phyloP scores from a whole-genome alignment of 176 grass and related monocot genomes.

The Ampelocalamus luodianensis region DNA sequence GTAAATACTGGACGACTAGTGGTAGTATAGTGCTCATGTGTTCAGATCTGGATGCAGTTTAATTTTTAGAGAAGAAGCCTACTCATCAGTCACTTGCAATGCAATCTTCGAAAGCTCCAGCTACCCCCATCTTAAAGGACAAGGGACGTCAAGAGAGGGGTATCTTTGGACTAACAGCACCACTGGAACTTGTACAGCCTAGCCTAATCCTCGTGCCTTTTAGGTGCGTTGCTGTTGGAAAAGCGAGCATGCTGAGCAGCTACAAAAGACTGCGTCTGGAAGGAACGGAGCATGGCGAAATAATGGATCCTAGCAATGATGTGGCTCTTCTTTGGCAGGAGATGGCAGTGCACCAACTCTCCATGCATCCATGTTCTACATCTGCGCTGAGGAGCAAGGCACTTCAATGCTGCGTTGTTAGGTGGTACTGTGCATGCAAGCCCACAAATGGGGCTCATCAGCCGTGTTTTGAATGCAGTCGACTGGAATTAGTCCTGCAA shows the following conservation, averaged over 20 bases:
- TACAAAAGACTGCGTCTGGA: conserved; percentile 2
- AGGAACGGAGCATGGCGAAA: conserved; percentile 23
- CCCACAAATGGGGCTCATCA: background rate
- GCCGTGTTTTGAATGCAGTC: background rate
- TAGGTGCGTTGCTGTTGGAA: conserved; percentile 34
- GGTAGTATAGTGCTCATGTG: background rate
- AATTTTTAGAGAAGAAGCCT: background rate
- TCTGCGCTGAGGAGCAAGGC: background rate
- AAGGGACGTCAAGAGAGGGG: background rate
- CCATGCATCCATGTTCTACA: background rate
- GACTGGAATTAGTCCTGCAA: background rate
- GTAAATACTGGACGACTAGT: background rate
- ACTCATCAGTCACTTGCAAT: conserved; percentile 17
- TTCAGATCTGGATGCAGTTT: background rate
- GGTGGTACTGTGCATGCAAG: background rate
- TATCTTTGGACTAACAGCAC: background rate
- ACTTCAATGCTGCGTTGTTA: conserved; percentile 11
- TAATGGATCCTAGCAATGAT: conserved; percentile 33
- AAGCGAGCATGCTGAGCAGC: conserved; percentile 25
- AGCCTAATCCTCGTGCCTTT: conserved; percentile 37
- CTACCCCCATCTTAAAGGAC: background rate
- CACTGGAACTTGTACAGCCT: conserved; percentile 10
- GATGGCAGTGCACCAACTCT: conserved; percentile 2
- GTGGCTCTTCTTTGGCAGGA: background rate
- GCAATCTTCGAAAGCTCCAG: conserved; percentile 19